Conservation (phyloP, 768 basidiomycete genomes). For the Rhodotorula kratochvilovae region DNA sequence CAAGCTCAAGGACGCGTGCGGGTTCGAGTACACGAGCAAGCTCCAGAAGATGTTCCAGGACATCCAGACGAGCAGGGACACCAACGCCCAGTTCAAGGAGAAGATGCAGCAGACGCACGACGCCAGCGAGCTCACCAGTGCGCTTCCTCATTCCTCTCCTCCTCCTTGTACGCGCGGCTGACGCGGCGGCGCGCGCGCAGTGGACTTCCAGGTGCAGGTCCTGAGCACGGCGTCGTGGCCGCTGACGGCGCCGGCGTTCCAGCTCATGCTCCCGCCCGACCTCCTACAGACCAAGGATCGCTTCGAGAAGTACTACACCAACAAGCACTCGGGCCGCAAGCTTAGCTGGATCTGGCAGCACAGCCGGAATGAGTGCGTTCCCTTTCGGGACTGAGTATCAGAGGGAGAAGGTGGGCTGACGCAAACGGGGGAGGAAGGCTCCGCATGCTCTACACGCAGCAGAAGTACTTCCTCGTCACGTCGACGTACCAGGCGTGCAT, state of each 20-base stretch:
- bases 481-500: conserved; percentile 93
- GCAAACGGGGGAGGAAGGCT: no score
- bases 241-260: conserved; percentile 70
- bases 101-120: conserved; percentile 73
- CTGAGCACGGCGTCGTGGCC: conserved; percentile 97
- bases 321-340: conserved; percentile 89
- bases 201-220: conserved; percentile 89
- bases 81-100: conserved; percentile 90
- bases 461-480: conserved; percentile 94
- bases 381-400: no score
- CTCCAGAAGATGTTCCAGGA: conserved; percentile 96
- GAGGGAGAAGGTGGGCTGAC: no score
- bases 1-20: conserved; percentile 92
- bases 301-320: conserved; percentile 87
- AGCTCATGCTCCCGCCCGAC: conserved; percentile 83
- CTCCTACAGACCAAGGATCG: conserved; percentile 81
- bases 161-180: conserved; percentile 13
- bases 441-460: conserved; percentile 82
- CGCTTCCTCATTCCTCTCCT: not conserved
- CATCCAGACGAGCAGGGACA: conserved; percentile 89
- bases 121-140: conserved; percentile 62
- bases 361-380: conserved; percentile 72
- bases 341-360: conserved; percentile 99
- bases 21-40: conserved; percentile 95
- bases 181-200: conserved; percentile 36